Conservation (phyloP, 805 yeast genomes). For the Metschnikowia gruessii region DNA sequence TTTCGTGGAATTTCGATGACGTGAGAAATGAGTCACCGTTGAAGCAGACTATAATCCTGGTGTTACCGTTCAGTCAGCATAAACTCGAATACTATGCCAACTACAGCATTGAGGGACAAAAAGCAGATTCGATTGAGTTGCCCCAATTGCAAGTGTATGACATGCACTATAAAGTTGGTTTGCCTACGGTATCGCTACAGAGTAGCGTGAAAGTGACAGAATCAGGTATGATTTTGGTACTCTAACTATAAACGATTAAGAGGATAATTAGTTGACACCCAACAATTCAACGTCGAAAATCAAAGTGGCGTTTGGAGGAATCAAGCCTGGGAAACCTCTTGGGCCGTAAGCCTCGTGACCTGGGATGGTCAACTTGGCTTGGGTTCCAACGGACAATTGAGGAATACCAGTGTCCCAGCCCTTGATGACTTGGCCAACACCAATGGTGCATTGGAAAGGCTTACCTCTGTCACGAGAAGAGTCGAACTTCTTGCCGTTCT, state of each 20-base stretch:
- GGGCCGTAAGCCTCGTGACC: slow-evolving; percentile 91
- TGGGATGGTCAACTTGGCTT: slow-evolving; percentile 88
- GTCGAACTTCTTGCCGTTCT: slow-evolving; percentile 94
- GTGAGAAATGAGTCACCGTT: slow-evolving; percentile 25
- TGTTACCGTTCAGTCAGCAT: slow-evolving; percentile 61
- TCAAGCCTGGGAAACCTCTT: slow-evolving; percentile 94
- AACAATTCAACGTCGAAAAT: slow-evolving; percentile 78
- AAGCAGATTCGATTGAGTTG: slow-evolving; percentile 31
- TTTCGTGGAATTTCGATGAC: slow-evolving; percentile 16
- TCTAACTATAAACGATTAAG: slow-evolving; percentile 2
- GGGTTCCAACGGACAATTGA: slow-evolving; percentile 86
- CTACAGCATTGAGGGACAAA: slow-evolving; percentile 9
- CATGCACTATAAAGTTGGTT: slow-evolving; percentile 59
- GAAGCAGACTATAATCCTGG: slow-evolving; percentile 40
- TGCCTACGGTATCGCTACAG: slow-evolving; percentile 30
- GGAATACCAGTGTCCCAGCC: slow-evolving; percentile 98
- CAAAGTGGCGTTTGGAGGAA: slow-evolving; percentile 95
- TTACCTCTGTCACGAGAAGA: slow-evolving; percentile 92
- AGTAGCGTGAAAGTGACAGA: slow-evolving; percentile 5
- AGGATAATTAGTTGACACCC: slow-evolving; percentile 42
- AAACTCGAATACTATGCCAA: slow-evolving; percentile 32
- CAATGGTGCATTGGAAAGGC: slow-evolving; percentile 92
- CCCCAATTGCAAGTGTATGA: slow-evolving; percentile 70
- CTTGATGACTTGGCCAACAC: slow-evolving; percentile 93
- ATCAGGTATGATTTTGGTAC: slow-evolving; percentile 2